Percentiles rank a stretch among this genome's conserved stretches.
Conservation (phyloP, 805 yeast genomes). For the Ogataea salicorniae region DNA sequence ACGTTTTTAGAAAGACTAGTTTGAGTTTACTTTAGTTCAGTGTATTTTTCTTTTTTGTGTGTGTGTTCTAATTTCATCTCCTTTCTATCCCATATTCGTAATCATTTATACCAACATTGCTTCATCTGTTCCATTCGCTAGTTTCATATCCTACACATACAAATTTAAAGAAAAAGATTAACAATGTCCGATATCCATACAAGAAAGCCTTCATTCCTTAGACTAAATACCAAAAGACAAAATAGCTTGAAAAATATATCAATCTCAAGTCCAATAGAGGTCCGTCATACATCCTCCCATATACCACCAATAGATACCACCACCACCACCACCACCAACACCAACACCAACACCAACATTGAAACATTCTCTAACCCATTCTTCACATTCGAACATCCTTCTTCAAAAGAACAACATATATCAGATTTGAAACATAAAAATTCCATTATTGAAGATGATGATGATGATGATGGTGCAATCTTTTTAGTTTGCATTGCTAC, state of each 20-base stretch:
- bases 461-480: slow-evolving; percentile 18
- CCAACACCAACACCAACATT: not conserved
- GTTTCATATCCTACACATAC: no score
- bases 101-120: no score
- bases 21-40: no score
- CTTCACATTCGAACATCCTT: not conserved
- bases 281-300: not conserved
- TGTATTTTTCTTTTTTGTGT: no score
- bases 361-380: not conserved
- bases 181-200: not conserved
- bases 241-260: not conserved
- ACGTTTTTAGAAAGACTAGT: no score
- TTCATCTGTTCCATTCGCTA: no score
- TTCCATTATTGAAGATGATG: not conserved
- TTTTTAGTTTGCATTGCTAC: slow-evolving; percentile 41
- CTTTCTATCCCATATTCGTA: no score
- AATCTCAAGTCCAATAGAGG: not conserved
- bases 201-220: not conserved
- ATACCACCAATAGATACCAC: not conserved
- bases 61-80: no score
- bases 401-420: no score
- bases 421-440: no score
- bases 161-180: no score
- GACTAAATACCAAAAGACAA: not conserved
- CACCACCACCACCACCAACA: no score